Evolutionary conservation across 1,139 yeast species (phyloP).

Genomic region (Sporopachydermia cereana): DNA sequence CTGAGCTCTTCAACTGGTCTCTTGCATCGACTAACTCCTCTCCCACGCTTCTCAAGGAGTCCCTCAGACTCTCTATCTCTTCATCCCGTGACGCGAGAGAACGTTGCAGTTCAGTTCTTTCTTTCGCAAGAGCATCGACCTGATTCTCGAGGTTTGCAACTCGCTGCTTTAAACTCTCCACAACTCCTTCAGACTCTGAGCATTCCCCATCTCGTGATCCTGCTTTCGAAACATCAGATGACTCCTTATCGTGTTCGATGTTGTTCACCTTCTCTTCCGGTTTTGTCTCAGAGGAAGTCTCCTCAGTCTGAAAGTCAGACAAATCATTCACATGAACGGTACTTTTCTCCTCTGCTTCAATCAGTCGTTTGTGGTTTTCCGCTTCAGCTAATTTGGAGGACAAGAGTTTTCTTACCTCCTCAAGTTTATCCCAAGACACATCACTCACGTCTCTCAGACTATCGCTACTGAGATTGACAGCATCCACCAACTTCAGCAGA

Average conservation of each 20-base stretch:
- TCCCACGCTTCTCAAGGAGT: slow-evolving; percentile 64
- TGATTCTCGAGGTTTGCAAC: slow-evolving; percentile 7
- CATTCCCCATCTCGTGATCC: neutral
- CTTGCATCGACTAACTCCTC: slow-evolving; percentile 55
- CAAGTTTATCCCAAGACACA: too few relatives aligned
- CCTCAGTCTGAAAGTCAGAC: too few relatives aligned
- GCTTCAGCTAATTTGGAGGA: too few relatives aligned
- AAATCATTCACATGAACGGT: too few relatives aligned
- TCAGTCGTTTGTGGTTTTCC: too few relatives aligned
- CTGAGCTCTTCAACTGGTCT: slow-evolving; percentile 24
- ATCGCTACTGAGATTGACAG: too few relatives aligned
- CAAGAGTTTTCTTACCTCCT: too few relatives aligned
- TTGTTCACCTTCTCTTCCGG: neutral
- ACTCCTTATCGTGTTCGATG: neutral
- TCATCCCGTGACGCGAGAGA: slow-evolving; percentile 28
- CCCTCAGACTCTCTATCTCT: slow-evolving; percentile 50
- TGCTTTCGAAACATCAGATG: neutral
- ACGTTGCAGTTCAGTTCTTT: slow-evolving; percentile 15
- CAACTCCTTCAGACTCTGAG: neutral
- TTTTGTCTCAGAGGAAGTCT: too few relatives aligned
- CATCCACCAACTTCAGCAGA: too few relatives aligned
- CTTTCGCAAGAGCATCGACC: slow-evolving; percentile 7
- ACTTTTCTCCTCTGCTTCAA: too few relatives aligned
- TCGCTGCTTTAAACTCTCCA: neutral
- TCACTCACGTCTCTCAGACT: too few relatives aligned